Evolutionary conservation across 257 asterid genomes (phyloP).

Genomic region (Solanum bulbocastanum): DNA sequence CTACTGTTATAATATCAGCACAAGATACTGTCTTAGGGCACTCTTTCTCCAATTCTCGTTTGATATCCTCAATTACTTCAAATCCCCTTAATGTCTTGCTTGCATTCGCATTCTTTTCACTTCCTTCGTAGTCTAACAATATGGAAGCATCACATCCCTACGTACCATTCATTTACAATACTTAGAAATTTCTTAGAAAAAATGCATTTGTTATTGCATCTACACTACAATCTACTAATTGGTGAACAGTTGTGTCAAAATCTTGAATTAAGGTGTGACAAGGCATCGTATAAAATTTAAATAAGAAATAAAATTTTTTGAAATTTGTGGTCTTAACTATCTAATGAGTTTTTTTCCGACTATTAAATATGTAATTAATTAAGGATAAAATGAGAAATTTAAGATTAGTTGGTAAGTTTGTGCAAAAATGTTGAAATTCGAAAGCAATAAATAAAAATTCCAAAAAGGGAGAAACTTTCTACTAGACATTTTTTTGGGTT

Average conservation of each 20-base stretch:
- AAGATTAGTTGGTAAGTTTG: not conserved
- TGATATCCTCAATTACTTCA: constrained; percentile 51
- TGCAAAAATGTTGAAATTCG: not conserved
- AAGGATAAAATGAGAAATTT: too few relatives aligned
- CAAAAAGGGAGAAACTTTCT: not conserved
- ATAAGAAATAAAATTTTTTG: too few relatives aligned
- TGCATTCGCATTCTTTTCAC: constrained; percentile 45
- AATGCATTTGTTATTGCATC: not conserved
- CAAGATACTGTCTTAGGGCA: constrained; percentile 77
- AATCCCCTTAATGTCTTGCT: constrained; percentile 66
- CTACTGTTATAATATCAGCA: constrained; percentile 67
- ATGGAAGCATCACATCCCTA: constrained; percentile 85
- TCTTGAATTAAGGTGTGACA: too few relatives aligned
- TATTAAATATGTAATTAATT: too few relatives aligned
- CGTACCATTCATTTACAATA: not conserved
- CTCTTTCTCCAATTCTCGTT: constrained; percentile 43
- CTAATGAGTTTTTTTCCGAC: too few relatives aligned
- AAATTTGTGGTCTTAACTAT: too few relatives aligned
- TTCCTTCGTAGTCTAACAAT: constrained; percentile 44
- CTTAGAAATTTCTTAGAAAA: not conserved
- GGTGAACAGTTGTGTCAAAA: not conserved
- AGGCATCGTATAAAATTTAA: too few relatives aligned
- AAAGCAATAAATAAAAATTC: not conserved
- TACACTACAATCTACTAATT: too few relatives aligned
- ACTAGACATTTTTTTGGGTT: not conserved